Evolutionary conservation across 208 protist species (phyloP).

Genomic region (Trypanosoma conorhini): DNA sequence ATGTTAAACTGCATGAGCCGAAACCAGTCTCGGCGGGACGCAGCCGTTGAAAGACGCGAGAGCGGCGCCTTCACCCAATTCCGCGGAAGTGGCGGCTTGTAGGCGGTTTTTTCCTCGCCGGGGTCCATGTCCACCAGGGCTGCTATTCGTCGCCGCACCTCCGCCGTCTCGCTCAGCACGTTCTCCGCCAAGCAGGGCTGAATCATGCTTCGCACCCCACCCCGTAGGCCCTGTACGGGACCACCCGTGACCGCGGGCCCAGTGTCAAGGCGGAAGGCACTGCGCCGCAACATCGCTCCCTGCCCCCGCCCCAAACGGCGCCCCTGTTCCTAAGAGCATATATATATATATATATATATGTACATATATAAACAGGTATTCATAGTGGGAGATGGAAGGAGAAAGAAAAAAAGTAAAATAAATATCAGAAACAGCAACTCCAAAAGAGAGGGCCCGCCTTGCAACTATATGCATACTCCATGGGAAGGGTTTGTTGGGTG

Average conservation of each 20-base stretch:
- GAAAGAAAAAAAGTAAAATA: slow-evolving; percentile 19
- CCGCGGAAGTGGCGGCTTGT: slow-evolving; percentile 51
- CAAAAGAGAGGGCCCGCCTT: neutral
- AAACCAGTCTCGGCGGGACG: slow-evolving; percentile 77
- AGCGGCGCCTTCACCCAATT: slow-evolving; percentile 64
- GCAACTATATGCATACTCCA: neutral
- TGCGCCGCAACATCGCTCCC: slow-evolving; percentile 28
- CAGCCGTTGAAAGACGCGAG: slow-evolving; percentile 62
- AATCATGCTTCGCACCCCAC: slow-evolving; percentile 33
- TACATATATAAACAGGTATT: neutral
- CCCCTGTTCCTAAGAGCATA: no score
- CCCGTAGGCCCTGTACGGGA: slow-evolving; percentile 14
- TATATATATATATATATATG: slow-evolving; percentile 9
- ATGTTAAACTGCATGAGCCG: slow-evolving; percentile 88
- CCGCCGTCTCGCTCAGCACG: slow-evolving; percentile 38
- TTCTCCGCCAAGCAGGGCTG: slow-evolving; percentile 40
- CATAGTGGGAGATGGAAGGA: neutral
- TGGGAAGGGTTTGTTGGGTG: neutral
- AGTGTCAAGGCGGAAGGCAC: neutral
- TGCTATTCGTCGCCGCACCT: slow-evolving; percentile 25
- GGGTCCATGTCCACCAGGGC: slow-evolving; percentile 38
- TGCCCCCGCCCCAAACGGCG: neutral
- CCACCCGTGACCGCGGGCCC: slow-evolving; percentile 6
- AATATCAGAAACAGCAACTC: slow-evolving; percentile 16
- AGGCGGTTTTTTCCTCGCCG: neutral